These are phyloP conservation scores for Anisodus acutangulus DNA, from an alignment of 257 asterid genomes.

Conservation along the genomic window DNA sequence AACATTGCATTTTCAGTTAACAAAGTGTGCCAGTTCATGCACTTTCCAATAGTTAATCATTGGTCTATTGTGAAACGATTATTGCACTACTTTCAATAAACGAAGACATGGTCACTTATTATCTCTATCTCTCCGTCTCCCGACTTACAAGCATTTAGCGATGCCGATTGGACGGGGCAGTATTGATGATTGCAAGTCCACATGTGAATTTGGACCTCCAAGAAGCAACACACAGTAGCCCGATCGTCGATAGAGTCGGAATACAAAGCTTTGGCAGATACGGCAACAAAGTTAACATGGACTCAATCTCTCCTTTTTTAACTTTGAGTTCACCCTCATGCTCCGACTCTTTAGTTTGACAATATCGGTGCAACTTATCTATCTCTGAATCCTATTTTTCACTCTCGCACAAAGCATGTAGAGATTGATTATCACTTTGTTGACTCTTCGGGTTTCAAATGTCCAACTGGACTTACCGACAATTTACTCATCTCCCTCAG, in stretches of 20 bases:
- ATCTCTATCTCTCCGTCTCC: neutral
- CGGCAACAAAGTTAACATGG: neutral
- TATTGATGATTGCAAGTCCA: neutral
- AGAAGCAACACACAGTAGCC: neutral
- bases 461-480: too few species aligned
- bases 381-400: neutral
- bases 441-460: too few species aligned
- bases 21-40: neutral
- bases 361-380: neutral
- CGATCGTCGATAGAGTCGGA: neutral
- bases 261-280: neutral
- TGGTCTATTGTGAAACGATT: neutral
- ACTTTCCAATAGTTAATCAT: neutral
- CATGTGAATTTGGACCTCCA: neutral
- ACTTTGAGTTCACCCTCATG: neutral
- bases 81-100: neutral
- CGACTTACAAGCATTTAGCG: neutral
- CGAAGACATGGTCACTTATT: neutral
- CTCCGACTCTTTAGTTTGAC: neutral
- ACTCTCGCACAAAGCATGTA: too few species aligned
- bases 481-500: too few species aligned
- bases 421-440: too few species aligned
- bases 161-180: neutral
- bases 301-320: neutral
- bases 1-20: neutral